Conservation (phyloP, 768 basidiomycete species). For the Russula sp. region DNA sequence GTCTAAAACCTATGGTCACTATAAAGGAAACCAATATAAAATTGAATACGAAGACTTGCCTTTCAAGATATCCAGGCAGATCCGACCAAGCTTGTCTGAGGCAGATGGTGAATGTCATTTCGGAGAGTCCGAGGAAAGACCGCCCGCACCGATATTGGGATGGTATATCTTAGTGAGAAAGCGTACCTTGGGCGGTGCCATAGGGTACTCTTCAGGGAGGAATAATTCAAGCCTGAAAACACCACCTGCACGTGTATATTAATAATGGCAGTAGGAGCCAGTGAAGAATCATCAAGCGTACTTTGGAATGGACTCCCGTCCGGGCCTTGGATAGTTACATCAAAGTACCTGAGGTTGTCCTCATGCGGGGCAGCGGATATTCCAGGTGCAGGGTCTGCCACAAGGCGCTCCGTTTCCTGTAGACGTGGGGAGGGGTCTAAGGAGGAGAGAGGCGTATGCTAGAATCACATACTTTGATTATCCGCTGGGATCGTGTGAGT, state of each 20-base stretch:
- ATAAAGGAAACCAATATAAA: background rate
- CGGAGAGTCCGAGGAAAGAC: background rate
- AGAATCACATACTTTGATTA: slow-evolving; percentile 42
- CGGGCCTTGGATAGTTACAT: slow-evolving; percentile 94
- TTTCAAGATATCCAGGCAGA: slow-evolving; percentile 98
- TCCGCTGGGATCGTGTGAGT: slow-evolving; percentile 35
- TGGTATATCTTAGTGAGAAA: slow-evolving; percentile 99
- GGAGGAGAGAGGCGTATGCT: background rate
- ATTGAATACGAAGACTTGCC: slow-evolving; percentile 41
- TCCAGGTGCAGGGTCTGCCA: slow-evolving; percentile 94
- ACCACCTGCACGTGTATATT: slow-evolving; percentile 51
- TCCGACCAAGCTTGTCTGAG: slow-evolving; percentile 94
- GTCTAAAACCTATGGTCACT: slow-evolving; percentile 43
- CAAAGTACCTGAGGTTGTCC: slow-evolving; percentile 97
- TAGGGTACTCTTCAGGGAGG: slow-evolving; percentile 98
- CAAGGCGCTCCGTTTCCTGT: slow-evolving; percentile 95
- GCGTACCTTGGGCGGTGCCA: slow-evolving; percentile 97
- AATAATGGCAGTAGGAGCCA: background rate
- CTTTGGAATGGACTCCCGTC: slow-evolving; percentile 86
- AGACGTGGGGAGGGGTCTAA: slow-evolving; percentile 4
- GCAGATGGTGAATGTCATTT: background rate
- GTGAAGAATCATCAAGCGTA: slow-evolving; percentile 27
- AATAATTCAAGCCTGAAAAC: slow-evolving; percentile 96
- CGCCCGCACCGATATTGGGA: slow-evolving; percentile 88
- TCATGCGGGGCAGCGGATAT: slow-evolving; percentile 95